phyloP scores from a whole-genome alignment of 2,329 filamentous ascomycete genomes.

The Nigrograna mackinnonii region DNA sequence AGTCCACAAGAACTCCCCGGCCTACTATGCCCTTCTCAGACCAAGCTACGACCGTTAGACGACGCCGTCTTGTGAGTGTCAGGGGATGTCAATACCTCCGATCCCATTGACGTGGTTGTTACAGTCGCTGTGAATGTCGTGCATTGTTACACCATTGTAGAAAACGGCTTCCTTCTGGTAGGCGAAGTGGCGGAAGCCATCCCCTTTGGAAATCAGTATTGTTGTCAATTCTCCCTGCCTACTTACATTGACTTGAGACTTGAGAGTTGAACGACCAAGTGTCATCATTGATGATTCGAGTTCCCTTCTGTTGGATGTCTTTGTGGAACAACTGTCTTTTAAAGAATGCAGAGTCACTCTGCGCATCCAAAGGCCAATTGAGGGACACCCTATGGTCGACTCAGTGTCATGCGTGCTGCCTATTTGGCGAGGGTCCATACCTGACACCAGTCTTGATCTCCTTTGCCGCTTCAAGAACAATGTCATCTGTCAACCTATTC shows the following conservation, averaged over 20 bases:
- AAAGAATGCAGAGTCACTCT: no score
- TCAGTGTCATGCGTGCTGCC: no score
- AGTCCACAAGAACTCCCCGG: slow-evolving; percentile 21
- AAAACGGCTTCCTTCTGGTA: background rate
- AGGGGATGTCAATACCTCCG: background rate
- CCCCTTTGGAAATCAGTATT: no score
- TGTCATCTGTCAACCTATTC: no score
- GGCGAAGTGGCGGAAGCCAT: background rate
- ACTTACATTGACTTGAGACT: slow-evolving; percentile 20
- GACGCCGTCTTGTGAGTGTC: background rate
- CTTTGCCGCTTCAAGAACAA: no score
- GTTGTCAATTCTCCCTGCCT: no score
- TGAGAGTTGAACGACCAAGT: slow-evolving; percentile 17
- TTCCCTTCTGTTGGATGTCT: no score
- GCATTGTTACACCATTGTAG: background rate
- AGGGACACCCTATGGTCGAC: no score
- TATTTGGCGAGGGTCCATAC: no score
- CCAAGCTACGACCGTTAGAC: background rate
- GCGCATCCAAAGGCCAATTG: no score
- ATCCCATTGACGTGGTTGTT: background rate
- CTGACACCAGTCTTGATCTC: no score
- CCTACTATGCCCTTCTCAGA: slow-evolving; percentile 2
- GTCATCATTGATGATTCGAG: background rate
- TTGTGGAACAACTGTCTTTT: no score
- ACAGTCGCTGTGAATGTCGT: background rate